Base-by-base conservation (phyloP, 352 stramenopile species). In the Pythium dissimile region DNA sequence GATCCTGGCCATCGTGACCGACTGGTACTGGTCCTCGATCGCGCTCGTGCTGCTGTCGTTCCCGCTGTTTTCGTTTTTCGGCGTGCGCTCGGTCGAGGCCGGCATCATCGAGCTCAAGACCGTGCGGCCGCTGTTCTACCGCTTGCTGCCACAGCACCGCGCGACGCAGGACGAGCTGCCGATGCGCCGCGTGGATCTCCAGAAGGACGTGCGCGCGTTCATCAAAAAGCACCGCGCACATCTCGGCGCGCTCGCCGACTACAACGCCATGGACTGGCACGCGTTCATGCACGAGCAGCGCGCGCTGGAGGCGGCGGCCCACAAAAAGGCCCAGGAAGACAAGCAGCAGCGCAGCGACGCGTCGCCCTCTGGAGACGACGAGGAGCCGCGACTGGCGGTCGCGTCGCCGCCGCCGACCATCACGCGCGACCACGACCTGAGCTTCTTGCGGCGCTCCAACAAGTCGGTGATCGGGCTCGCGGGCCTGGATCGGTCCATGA, bases 81-180 rank as follows among this genome's bases (percentile, higher is more conserved):
- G 85, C 34, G 81, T 94, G 50, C 85, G 85, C 21, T 93, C 83
- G 11, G 85, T 92, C 23, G 85, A 94, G 64, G 85, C 83, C 27
- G 85, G 85, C 35, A 94, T 93, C 65, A 94, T 94, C 48, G 85
- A 92, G 62, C 62, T 94, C 54, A 94, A 92, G 72, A 94, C 84
- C 5, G 67, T 94, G 7, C 80, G 80, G 12, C 84, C 84, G 43
- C 64, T 94, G 1, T 92, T 92, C 59, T 91, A 92, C 59, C 84
- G 84, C 28, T 52, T 94, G 28, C 55, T 92, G 45, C 82, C 82
- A 8, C 77, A 82, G 49, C 80, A 94, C 75, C 86, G 88, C 58
- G 81, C 82, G 35, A 80, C 70, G 11, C 84, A 94, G 55, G 84
- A 94, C 60, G 79, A 92, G 37, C 69, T 94, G 5, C 84, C 84